Evolutionary conservation across 345 rosid genomes (phyloP), one percentile per base, ranked within the genome.

Genomic region (Gossypium arboreum): DNA sequence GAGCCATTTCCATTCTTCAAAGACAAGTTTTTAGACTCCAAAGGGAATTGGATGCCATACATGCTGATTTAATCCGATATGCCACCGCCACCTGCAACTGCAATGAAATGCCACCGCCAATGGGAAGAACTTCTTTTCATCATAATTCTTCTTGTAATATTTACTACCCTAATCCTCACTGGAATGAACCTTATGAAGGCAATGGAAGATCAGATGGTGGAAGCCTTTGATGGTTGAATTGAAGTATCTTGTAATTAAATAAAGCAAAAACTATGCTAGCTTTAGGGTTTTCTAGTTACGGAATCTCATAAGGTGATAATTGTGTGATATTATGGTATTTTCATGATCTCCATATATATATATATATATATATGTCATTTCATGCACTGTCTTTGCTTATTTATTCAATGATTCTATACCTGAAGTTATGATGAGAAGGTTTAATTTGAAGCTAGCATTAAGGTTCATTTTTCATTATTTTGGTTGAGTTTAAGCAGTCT

Each of bases 1-100:
- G 88, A 3, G 89, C 91, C 60, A 89, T 89, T 79, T 83, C 93
- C 3, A 83, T 87, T 74, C 88, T 89, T 62, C 93, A 89, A 65
- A 74, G 85, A 68, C 90, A 85, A 45, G 91, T 89, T 17, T 78
- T 78, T 56, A 78, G 80, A 70, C 84, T 89, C 6, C 93, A 89
- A 68, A 83, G 86, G 76, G 91, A 89, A 39, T 81, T 89, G 10
- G 89, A 89, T 71, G 86, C 83, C n/a, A 87, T 91, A 6, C 87
- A 84, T 66, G 86, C 91, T 15, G 87, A 89, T 76, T 80, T 89
- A 47, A 79, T 87, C 68, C 83, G 89, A 66, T 87, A 70, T 13
- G 80, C 63, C 16, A 15, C 39, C 39, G 25, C 81, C 60, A 34
- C 41, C 41, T 67, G 66, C 51, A 47, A 12, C 51, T 59, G 64